phyloP scores from a whole-genome alignment of 177 flowering plant species.

The Telopea speciosissima region DNA sequence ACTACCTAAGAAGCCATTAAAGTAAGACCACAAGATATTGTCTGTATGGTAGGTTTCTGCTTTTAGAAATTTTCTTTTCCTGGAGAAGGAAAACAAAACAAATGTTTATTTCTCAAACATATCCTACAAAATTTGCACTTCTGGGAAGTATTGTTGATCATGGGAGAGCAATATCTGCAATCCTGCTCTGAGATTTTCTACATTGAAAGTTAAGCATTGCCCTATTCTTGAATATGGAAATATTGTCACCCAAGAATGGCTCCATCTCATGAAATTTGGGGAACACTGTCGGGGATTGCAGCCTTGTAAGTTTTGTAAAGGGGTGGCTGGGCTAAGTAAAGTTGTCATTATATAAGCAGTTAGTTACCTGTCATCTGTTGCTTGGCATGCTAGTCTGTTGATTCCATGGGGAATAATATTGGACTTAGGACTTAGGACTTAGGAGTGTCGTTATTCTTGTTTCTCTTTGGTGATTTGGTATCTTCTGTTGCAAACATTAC shows the following conservation, averaged over 20 bases:
- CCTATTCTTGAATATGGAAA: neutral
- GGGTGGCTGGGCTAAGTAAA: neutral
- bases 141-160: neutral
- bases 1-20: neutral
- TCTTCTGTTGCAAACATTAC: neutral
- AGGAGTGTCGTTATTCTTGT: neutral
- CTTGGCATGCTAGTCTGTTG: neutral
- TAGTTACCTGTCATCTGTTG: neutral
- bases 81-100: neutral
- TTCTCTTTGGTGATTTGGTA: neutral
- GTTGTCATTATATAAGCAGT: too few relatives aligned
- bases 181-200: too few relatives aligned
- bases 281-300: neutral
- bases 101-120: neutral
- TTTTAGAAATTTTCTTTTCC: neutral
- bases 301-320: neutral
- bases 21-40: neutral
- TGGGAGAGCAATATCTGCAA: too few relatives aligned
- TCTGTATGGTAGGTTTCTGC: neutral
- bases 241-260: neutral
- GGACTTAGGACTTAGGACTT: neutral
- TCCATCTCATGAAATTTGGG: neutral
- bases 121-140: neutral
- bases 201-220: too few relatives aligned
- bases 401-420: neutral